These are phyloP conservation scores for Pyrenochaeta sp. DNA, from an alignment of 2,329 filamentous ascomycete genomes.

Conservation along the genomic window DNA sequence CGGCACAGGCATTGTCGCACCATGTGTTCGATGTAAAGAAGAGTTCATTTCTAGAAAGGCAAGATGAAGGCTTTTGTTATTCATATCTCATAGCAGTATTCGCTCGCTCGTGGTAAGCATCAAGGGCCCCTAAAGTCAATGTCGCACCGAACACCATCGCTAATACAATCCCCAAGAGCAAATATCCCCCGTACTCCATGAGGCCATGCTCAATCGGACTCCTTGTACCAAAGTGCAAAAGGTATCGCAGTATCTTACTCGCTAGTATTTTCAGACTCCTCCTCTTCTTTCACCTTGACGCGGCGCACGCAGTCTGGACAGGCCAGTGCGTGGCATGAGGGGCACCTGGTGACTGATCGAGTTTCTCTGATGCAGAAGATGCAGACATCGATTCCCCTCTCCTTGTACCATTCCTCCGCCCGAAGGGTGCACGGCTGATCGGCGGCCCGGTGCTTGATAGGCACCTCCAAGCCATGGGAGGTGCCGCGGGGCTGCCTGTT, in stretches of 20 bases:
- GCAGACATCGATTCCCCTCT: slow-evolving; percentile 11
- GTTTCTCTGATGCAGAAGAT: slow-evolving; percentile 13
- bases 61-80: too few relatives aligned
- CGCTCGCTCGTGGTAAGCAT: too few relatives aligned
- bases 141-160: too few relatives aligned
- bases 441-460: slow-evolving; percentile 12
- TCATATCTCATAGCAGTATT: too few relatives aligned
- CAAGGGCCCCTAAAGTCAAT: too few relatives aligned
- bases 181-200: too few relatives aligned
- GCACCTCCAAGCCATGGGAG: slow-evolving; percentile 15
- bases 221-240: too few relatives aligned
- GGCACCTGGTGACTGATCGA: slow-evolving; percentile 9
- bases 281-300: slow-evolving; percentile 6
- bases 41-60: not conserved
- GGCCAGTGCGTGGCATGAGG: slow-evolving; percentile 20
- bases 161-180: too few relatives aligned
- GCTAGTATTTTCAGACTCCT: too few relatives aligned
- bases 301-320: slow-evolving; percentile 12
- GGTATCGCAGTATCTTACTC: too few relatives aligned
- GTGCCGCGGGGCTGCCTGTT: not conserved
- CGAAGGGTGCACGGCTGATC: slow-evolving; percentile 6
- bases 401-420: slow-evolving; percentile 4
- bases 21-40: not conserved
- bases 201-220: too few relatives aligned
- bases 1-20: not conserved